Base-by-base conservation (phyloP, 2,329 filamentous ascomycete genomes). In the Macroventuria anomochaeta region DNA sequence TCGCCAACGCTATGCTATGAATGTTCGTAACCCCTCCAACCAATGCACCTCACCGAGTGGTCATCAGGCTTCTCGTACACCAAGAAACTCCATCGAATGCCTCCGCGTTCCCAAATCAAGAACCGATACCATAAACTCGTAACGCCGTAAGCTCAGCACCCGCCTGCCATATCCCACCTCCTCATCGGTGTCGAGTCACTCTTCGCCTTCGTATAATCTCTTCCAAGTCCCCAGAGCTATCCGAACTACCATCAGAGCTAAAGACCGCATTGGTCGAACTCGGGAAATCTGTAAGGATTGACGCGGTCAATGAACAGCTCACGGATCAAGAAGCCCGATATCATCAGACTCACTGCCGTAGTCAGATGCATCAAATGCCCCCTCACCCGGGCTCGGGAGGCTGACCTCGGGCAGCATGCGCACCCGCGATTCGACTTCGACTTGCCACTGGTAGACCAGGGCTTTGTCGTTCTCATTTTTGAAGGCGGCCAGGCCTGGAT, bases 311-410 rank as follows among this genome's bases (percentile, higher is more conserved):
- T n/a, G 7, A 23, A n/a, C 3, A 12, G 13, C 25, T 46, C 34
- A 53, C 7, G 32, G 39, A 5, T 66, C 67, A 58, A 63, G 58
- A 7, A 65, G 52, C 15, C 72, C 65, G 20, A 61, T 64, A 15
- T 68, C 62, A 51, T 73, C 71, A 40, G 72, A 75, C 59, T 75
- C 71, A 66, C 67, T 73, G 7, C 65, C 70, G 61, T 72, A 74
- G 49, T 74, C 71, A 3, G 71, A 74, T n/a, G 70, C 65, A 31
- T 73, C 71, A 38, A 69, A 71, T 5, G 61, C 50, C 13, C 36
- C 53, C 33, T 72, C 72, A 7, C 58, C 69, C 28, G 70, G 72
- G 11, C 68, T 56, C n/a, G 64, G 61, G 10, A 67, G 65, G 20
- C 58, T 62, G n/a, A 68, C 63, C 13, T 73, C 72, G 17, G 63